A percentile compares a stretch with the other conserved stretches of the same genome.
Conservation (phyloP, 2,329 filamentous ascomycete genomes). For the Rhynchosporium agropyri region DNA sequence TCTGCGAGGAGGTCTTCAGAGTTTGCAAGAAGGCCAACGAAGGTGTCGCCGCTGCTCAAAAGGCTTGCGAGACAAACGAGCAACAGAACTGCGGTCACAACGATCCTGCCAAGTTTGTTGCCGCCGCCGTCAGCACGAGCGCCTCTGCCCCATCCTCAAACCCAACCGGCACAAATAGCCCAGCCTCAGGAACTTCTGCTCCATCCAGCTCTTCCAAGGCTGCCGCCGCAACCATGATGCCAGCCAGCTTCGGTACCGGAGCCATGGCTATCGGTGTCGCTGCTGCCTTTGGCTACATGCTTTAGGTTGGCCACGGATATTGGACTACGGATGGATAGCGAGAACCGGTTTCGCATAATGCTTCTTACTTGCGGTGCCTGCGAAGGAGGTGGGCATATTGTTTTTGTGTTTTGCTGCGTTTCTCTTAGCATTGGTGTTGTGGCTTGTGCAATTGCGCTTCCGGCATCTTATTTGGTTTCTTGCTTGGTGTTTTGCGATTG, state of each 20-base stretch:
- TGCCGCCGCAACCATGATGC: slow-evolving; percentile 48
- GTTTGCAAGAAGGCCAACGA: slow-evolving; percentile 52
- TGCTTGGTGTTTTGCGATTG: slow-evolving; percentile 35
- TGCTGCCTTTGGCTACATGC: slow-evolving; percentile 56
- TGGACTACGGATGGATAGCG: slow-evolving; percentile 15
- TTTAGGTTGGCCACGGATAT: slow-evolving; percentile 47
- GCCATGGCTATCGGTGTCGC: slow-evolving; percentile 55
- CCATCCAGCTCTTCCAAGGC: slow-evolving; percentile 38
- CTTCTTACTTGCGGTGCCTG: slow-evolving; percentile 20
- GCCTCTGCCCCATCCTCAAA: slow-evolving; percentile 44
- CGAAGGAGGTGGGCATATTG: slow-evolving; percentile 36
- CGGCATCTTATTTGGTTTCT: slow-evolving; percentile 23
- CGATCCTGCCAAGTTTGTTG: slow-evolving; percentile 36
- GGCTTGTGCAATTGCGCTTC: slow-evolving; percentile 35
- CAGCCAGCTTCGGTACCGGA: slow-evolving; percentile 46
- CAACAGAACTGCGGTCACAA: slow-evolving; percentile 54
- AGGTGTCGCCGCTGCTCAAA: slow-evolving; percentile 50
- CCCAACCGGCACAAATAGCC: slow-evolving; percentile 33
- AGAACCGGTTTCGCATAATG: slow-evolving; percentile 12
- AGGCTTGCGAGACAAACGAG: slow-evolving; percentile 48
- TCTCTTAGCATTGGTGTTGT: slow-evolving; percentile 43
- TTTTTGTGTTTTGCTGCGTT: slow-evolving; percentile 35
- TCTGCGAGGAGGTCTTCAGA: slow-evolving; percentile 56
- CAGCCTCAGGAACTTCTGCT: slow-evolving; percentile 36
- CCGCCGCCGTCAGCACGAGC: slow-evolving; percentile 44